Evolutionary conservation across 1,284 basidiomycete species (phyloP).

Genomic region (Ceratobasidium sp.): DNA sequence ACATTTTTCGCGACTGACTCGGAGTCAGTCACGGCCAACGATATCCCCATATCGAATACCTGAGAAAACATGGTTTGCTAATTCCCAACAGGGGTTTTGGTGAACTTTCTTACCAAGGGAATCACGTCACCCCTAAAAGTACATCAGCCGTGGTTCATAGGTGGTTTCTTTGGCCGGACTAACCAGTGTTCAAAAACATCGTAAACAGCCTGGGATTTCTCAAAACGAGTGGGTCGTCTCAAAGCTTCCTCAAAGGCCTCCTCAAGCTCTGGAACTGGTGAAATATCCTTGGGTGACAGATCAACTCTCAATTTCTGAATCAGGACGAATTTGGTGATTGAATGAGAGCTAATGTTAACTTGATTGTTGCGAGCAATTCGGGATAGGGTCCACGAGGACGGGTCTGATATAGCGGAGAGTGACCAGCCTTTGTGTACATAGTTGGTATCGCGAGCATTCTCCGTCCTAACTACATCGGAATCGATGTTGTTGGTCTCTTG

Average conservation of each 20-base stretch:
- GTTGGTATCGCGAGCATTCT: background rate
- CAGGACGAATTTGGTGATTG: conserved; percentile 1
- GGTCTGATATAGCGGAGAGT: background rate
- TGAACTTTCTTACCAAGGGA: conserved; percentile 4
- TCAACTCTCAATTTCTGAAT: background rate
- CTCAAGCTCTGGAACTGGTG: conserved; percentile 1
- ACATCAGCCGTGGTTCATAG: background rate
- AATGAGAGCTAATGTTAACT: background rate
- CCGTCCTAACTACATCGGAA: conserved; percentile 1
- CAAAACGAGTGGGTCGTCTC: background rate
- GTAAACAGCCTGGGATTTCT: conserved; percentile 9
- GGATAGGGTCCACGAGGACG: conserved; percentile 5
- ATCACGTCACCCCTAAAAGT: conserved; percentile 10
- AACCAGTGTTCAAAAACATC: conserved; percentile 13
- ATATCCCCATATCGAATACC: conserved; percentile 15
- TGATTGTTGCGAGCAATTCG: conserved; percentile 20
- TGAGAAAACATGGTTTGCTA: background rate
- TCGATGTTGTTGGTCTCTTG: conserved; percentile 5
- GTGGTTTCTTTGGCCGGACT: background rate
- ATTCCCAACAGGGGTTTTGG: no score
- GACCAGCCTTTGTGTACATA: conserved; percentile 33
- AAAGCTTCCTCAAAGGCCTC: background rate
- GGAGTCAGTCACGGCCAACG: conserved; percentile 3
- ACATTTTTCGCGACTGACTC: background rate
- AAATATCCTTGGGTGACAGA: background rate